Evolutionary conservation across 208 protist genomes (phyloP).

Genomic region (Spongospora subterranea): DNA sequence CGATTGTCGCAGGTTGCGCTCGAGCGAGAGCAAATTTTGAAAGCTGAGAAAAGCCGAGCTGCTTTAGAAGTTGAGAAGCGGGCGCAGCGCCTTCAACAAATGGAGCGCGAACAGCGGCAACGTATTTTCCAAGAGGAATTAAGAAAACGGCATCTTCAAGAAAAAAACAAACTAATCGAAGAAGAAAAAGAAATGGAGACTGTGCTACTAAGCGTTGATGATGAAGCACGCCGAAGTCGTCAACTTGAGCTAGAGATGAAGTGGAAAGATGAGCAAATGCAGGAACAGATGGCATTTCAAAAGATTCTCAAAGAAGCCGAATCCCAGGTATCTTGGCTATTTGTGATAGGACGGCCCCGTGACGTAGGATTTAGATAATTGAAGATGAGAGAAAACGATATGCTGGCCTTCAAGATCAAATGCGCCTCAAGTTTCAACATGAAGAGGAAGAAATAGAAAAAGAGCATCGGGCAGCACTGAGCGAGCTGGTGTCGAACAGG

Average conservation of each 20-base stretch:
- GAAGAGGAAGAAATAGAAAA: background rate
- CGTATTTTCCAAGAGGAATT: background rate
- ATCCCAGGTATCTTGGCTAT: too few relatives aligned
- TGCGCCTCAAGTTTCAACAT: background rate
- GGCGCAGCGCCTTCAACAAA: background rate
- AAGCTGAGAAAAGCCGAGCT: background rate
- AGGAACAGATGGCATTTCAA: background rate
- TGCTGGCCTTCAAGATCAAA: background rate
- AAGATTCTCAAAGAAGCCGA: slow-evolving; percentile 15
- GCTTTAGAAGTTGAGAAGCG: slow-evolving; percentile 4
- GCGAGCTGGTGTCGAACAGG: background rate
- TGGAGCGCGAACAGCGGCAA: background rate
- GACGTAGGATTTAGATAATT: too few relatives aligned
- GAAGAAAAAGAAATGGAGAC: slow-evolving; percentile 18
- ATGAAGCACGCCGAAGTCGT: background rate
- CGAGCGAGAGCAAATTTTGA: background rate
- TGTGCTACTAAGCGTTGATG: background rate
- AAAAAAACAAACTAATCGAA: background rate
- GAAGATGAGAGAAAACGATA: background rate
- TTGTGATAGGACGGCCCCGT: too few relatives aligned
- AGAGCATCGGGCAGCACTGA: background rate
- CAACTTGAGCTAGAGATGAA: background rate
- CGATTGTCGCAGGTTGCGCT: background rate
- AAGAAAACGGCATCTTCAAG: background rate
- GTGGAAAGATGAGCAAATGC: slow-evolving; percentile 2